phyloP scores from a whole-genome alignment of 192 early-diverging fungal genomes.

The Backusella parvicylindrica region DNA sequence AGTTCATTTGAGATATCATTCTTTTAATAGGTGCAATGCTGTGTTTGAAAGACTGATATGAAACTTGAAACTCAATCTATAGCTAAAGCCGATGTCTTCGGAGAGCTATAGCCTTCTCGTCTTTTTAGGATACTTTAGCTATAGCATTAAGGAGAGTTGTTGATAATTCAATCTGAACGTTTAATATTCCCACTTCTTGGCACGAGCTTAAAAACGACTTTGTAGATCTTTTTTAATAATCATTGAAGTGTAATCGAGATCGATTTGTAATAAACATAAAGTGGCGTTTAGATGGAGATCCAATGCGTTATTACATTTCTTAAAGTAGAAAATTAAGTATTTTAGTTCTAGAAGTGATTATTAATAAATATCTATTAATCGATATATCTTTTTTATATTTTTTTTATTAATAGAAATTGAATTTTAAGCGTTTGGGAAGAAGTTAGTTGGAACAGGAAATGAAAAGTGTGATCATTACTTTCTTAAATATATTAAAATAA shows the following conservation, averaged over 20 bases:
- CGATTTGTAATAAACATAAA: not conserved
- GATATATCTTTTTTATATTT: not conserved
- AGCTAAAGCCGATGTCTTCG: too few relatives aligned
- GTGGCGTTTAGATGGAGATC: not conserved
- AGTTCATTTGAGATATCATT: too few relatives aligned
- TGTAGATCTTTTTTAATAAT: not conserved
- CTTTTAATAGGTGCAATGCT: too few relatives aligned
- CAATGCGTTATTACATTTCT: not conserved
- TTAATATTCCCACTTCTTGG: too few relatives aligned
- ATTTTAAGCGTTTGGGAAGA: not conserved
- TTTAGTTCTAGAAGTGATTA: not conserved
- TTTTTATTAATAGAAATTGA: not conserved
- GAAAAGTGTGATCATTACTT: not conserved
- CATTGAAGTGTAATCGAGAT: not conserved
- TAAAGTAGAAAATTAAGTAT: not conserved
- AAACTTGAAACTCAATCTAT: too few relatives aligned
- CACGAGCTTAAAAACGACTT: too few relatives aligned
- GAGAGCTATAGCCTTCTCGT: too few relatives aligned
- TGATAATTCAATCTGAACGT: too few relatives aligned
- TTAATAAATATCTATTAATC: not conserved
- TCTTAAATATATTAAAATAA: not conserved
- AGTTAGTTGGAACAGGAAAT: not conserved
- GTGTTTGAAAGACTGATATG: too few relatives aligned
- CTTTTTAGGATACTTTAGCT: too few relatives aligned
- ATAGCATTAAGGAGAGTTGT: too few relatives aligned